phyloP scores from a whole-genome alignment of 768 basidiomycete genomes.

The Panus rudis region DNA sequence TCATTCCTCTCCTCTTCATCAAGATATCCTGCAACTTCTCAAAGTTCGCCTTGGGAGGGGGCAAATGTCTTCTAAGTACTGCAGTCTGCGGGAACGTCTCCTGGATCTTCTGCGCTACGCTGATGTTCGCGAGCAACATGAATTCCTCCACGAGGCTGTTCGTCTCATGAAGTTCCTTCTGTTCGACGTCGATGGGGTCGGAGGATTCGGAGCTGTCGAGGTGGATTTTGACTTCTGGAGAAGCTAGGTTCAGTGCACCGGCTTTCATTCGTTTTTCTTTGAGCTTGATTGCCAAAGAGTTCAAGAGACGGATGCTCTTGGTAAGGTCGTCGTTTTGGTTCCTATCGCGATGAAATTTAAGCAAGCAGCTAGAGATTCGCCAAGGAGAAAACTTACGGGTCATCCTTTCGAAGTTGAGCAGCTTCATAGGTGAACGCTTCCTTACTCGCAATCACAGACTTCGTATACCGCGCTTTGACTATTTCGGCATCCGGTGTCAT shows the following conservation, averaged over 20 bases:
- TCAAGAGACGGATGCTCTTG: constrained; percentile 80
- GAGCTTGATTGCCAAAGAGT: constrained; percentile 78
- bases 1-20: constrained; percentile 74
- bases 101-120: constrained; percentile 86
- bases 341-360: constrained; percentile 30
- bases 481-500: constrained; percentile 84
- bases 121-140: constrained; percentile 96
- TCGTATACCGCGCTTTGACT: constrained; percentile 84
- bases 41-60: constrained; percentile 89
- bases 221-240: constrained; percentile 97
- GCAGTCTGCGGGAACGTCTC: constrained; percentile 95
- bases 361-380: background rate
- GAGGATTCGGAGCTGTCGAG: constrained; percentile 89
- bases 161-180: constrained; percentile 87
- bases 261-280: constrained; percentile 84
- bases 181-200: constrained; percentile 95
- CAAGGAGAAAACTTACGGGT: constrained; percentile 51
- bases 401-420: constrained; percentile 90
- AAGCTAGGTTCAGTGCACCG: constrained; percentile 96
- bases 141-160: constrained; percentile 98
- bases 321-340: constrained; percentile 77
- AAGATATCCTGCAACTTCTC: constrained; percentile 94
- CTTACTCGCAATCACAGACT: constrained; percentile 95
- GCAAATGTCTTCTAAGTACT: constrained; percentile 86
- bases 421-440: constrained; percentile 96